These are phyloP conservation scores for Aquilaria sinensis DNA, from an alignment of 345 rosid genomes.

Conservation along the genomic window DNA sequence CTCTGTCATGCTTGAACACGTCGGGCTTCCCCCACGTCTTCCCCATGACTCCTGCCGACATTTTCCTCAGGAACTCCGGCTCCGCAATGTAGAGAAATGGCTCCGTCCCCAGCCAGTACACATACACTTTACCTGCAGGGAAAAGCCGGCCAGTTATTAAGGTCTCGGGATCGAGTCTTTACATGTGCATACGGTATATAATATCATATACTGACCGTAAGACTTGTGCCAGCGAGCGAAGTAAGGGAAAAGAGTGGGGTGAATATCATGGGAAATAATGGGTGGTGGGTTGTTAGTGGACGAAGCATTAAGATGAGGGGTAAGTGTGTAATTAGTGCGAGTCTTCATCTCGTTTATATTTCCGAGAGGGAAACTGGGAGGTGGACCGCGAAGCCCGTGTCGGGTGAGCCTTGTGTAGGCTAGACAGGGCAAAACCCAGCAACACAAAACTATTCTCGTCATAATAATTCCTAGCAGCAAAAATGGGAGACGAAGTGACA, in stretches of 20 bases:
- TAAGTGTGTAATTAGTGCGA: too few relatives aligned
- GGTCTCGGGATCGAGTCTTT: background rate
- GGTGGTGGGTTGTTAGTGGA: too few relatives aligned
- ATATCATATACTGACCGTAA: constrained; percentile 38
- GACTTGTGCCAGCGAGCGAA: constrained; percentile 74
- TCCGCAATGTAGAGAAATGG: constrained; percentile 91
- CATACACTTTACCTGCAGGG: constrained; percentile 72
- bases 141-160: too few relatives aligned
- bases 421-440: too few relatives aligned
- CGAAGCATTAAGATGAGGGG: too few relatives aligned
- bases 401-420: too few relatives aligned
- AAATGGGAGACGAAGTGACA: too few relatives aligned
- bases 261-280: constrained; percentile 65
- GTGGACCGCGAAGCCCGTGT: too few relatives aligned
- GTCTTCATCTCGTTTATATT: too few relatives aligned
- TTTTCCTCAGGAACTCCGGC: constrained; percentile 68
- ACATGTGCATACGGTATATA: background rate
- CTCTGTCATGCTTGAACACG: constrained; percentile 74
- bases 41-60: constrained; percentile 79
- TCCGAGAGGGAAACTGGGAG: too few relatives aligned
- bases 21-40: constrained; percentile 94
- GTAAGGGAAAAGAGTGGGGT: constrained; percentile 70
- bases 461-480: too few relatives aligned
- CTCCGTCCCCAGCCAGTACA: constrained; percentile 92
- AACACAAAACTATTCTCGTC: too few relatives aligned